Conservation (phyloP, 2,329 filamentous ascomycete genomes). For the Teratosphaeria gauchensis region DNA sequence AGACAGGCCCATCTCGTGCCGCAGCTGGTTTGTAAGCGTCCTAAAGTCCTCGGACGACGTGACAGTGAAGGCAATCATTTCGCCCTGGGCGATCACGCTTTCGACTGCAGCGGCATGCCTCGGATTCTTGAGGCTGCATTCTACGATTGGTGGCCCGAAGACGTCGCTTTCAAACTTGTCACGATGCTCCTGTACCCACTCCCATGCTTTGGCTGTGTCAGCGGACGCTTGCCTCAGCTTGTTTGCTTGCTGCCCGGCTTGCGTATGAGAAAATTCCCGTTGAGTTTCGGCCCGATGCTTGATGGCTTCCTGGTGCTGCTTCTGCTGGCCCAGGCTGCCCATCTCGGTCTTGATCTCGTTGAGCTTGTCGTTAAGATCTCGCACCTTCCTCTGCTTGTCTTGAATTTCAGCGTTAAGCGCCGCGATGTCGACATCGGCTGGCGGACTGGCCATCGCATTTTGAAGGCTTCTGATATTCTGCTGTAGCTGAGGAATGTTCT, state of each 20-base stretch:
- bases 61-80: conserved; percentile 58
- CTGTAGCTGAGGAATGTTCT: conserved; percentile 21
- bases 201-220: conserved; percentile 63
- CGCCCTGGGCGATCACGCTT: conserved; percentile 42
- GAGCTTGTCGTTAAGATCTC: conserved; percentile 38
- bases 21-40: conserved; percentile 58
- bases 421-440: conserved; percentile 57
- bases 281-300: conserved; percentile 38
- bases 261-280: conserved; percentile 56
- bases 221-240: conserved; percentile 51
- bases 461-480: conserved; percentile 54
- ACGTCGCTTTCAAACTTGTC: conserved; percentile 63
- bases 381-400: conserved; percentile 41
- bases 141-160: conserved; percentile 70
- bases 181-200: conserved; percentile 69
- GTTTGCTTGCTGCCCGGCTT: conserved; percentile 61
- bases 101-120: conserved; percentile 55
- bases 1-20: conserved; percentile 53
- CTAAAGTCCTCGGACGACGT: conserved; percentile 68
- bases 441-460: conserved; percentile 51
- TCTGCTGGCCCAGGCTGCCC: conserved; percentile 18
- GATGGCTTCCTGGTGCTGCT: conserved; percentile 27
- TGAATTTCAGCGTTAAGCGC: conserved; percentile 65
- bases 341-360: conserved; percentile 32
- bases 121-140: conserved; percentile 67